phyloP scores from a whole-genome alignment of 2,329 filamentous ascomycete genomes.

The Neurospora sp. region DNA sequence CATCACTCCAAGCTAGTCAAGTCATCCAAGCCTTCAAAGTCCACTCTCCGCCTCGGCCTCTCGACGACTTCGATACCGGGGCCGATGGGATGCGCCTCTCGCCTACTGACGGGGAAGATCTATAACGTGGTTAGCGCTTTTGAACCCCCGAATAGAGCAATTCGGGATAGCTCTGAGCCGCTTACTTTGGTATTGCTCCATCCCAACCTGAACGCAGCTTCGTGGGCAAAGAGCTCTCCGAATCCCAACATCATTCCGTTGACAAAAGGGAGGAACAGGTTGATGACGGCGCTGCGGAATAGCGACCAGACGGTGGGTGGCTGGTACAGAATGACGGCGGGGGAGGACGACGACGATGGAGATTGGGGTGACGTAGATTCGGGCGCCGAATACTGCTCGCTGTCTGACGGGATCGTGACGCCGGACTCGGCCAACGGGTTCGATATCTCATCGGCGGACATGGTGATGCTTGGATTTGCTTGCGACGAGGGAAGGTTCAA shows the following conservation, averaged over 20 bases:
- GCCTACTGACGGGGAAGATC: conserved; percentile 50
- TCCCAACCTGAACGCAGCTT: conserved; percentile 83
- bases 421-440: conserved; percentile 59
- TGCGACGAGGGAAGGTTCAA: not conserved
- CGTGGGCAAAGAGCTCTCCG: conserved; percentile 92
- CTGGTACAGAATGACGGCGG: conserved; percentile 73
- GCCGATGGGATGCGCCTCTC: conserved; percentile 58
- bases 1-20: conserved; percentile 58
- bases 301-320: conserved; percentile 82
- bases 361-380: conserved; percentile 45
- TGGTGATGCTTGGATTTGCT: conserved; percentile 19
- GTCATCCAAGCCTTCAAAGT: conserved; percentile 40
- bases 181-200: conserved; percentile 90
- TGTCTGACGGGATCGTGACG: conserved; percentile 72
- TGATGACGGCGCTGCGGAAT: conserved; percentile 83
- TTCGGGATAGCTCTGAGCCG: not conserved
- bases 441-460: conserved; percentile 41
- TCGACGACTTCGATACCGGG: conserved; percentile 69
- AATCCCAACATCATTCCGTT: conserved; percentile 99
- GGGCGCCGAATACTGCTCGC: conserved; percentile 66
- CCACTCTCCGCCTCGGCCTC: conserved; percentile 49
- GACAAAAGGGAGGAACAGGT: conserved; percentile 87
- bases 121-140: conserved; percentile 18
- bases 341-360: conserved; percentile 50
- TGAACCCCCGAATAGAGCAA: not conserved